Evolutionary conservation across 306 rosid species (phyloP), one percentile per base, ranked within the genome.

Genomic region (Dicorynia guianensis): DNA sequence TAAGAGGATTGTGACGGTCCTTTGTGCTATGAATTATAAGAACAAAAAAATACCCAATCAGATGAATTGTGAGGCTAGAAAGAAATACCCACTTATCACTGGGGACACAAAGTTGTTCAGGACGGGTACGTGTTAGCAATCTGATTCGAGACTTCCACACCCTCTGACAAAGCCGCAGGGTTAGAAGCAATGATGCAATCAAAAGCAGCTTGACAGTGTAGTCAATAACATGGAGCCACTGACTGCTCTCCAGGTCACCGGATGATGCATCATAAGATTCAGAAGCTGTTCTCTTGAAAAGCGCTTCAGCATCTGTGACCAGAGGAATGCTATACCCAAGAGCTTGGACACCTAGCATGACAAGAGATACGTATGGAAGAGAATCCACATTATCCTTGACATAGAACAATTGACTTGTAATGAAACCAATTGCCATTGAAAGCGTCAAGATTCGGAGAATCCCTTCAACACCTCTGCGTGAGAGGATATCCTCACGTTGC

Each of bases 121-220:
- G 84, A 75, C 96, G 81, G 61, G 87, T 39, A 17, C 84, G 93
- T 0, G 82, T 75, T 17, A 85, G 88, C 78, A 90, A 83, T 82
- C 91, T 92, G 82, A 79, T 69, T 11, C 97, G 93, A 53, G 93
- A 86, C 82, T 90, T 95, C 97, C 96, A 95, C 49, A 89, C 97
- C 86, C 92, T 95, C 74, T 95, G 98, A 65, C 85, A 90, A 33
- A 95, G 91, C 79, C 97, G 84, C 52, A 95, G 79, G 49, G 97
- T 92, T 71, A 95, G 79, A 11, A 92, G 83, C 68, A 92, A 77
- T 4, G 97, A 79, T 52, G 81, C 77, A 82, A 95, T 84, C 65
- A 92, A 81, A 40, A 90, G 85, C 76, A 95, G 89, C 81, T 95
- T 95, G 71, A 92, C 93, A 0, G 84, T 63, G 86, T 88, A 90